Evolutionary conservation across 306 rosid species (phyloP), one percentile per base, ranked within the genome.

Genomic region (Mimosa pudica): DNA sequence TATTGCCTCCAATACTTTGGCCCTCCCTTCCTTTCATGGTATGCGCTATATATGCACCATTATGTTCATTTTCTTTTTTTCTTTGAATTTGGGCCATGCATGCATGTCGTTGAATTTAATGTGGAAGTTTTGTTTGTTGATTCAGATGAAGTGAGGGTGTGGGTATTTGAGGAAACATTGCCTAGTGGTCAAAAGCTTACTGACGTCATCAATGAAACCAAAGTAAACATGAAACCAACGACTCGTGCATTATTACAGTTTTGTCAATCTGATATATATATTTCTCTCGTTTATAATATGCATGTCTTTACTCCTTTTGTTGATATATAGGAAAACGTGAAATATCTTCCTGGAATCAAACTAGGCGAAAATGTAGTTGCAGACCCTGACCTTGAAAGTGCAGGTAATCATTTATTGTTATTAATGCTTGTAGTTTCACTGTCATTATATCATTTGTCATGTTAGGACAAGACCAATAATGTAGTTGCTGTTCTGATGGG

Each of bases 81-180:
- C 1, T 38, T 38, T 38, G 5, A 38, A 38, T 24, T 24, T 24
- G 0, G 30, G 30, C 30, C 30, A 24, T 24, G 30, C 3, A 38
- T 3, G 42, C 42, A 11, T 48, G 73, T 71, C 57, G 64, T 67
- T 85, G 85, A 83, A 45, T 45, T 80, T 78, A 54, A 3, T 77
- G 20, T 4, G 48, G 48, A 45, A 45, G 48, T 79, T 0, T 54
- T 42, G 70, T 0, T 54, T 42, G 70, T 33, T 79, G 73, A 81
- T 79, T 80, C 87, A 96, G 99, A 93, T 84, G 97, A 96, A 81
- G 99, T 96, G 69, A 89, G 99, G 78, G 93, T 93, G 98, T 93
- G 99, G 99, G 99, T 96, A 47, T 93, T 38, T 66, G 99, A 96
- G 87, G 99, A 93, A 77, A 93, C 89, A 70, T 81, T 96, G 65